A percentile compares a stretch with the other conserved stretches of the same genome.
These are phyloP conservation scores for Kwoniella sp. DNA, from an alignment of 768 basidiomycete species.

Conservation along the genomic window DNA sequence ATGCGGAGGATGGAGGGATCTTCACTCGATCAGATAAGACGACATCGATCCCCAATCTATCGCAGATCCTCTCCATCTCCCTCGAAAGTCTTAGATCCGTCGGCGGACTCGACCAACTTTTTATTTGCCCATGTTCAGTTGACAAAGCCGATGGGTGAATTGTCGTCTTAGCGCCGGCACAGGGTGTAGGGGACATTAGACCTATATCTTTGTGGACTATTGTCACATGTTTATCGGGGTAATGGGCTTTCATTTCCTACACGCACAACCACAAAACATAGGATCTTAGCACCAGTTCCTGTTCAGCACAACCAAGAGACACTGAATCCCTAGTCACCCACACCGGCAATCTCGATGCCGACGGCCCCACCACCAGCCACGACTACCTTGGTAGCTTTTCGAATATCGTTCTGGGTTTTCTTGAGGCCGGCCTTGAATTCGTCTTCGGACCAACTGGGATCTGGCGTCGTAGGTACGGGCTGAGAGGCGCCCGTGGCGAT, in stretches of 20 bases:
- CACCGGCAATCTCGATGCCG: slow-evolving; percentile 60
- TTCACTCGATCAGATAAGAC: slow-evolving; percentile 37
- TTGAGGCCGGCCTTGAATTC: slow-evolving; percentile 22
- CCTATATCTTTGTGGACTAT: slow-evolving; percentile 38
- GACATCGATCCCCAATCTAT: slow-evolving; percentile 37
- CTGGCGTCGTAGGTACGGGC: slow-evolving; percentile 46
- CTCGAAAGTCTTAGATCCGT: slow-evolving; percentile 37
- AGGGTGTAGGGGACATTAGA: slow-evolving; percentile 23
- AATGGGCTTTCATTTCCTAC: slow-evolving; percentile 40
- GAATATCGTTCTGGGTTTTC: slow-evolving; percentile 61
- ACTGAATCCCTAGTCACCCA: slow-evolving; percentile 23
- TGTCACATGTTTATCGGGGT: slow-evolving; percentile 44
- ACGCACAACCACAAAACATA: too few species aligned
- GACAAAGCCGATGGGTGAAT: slow-evolving; percentile 27
- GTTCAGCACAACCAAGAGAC: too few species aligned
- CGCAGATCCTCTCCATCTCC: slow-evolving; percentile 35
- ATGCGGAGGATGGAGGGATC: slow-evolving; percentile 22
- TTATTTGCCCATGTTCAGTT: neutral
- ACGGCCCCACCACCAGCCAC: slow-evolving; percentile 74
- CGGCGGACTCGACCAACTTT: slow-evolving; percentile 26
- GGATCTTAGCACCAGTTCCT: too few species aligned
- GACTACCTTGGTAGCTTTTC: slow-evolving; percentile 61
- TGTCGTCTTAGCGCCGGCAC: slow-evolving; percentile 15
- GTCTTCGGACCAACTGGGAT: slow-evolving; percentile 15
- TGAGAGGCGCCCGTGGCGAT: slow-evolving; percentile 53